These are phyloP conservation scores for Lachancea lanzarotensis DNA, from an alignment of 805 yeast species.

Conservation along the genomic window DNA sequence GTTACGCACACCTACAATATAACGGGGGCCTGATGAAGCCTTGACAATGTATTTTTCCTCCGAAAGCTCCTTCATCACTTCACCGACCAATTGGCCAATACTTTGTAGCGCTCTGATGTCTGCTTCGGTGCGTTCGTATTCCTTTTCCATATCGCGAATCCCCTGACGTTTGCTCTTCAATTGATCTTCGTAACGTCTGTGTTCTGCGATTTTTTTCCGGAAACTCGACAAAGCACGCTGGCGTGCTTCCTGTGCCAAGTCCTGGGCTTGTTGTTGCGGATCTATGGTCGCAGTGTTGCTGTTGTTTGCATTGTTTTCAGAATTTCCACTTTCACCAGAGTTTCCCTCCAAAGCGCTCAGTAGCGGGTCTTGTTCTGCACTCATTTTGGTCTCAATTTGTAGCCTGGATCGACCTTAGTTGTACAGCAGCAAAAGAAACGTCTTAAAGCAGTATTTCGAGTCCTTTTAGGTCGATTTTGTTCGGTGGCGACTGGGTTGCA, in stretches of 20 bases:
- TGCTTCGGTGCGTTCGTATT: slow-evolving; percentile 88
- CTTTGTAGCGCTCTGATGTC: slow-evolving; percentile 96
- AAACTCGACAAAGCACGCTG: slow-evolving; percentile 70
- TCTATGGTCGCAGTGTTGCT: slow-evolving; percentile 22
- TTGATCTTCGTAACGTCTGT: slow-evolving; percentile 89
- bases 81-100: slow-evolving; percentile 96
- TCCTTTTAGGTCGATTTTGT: not conserved
- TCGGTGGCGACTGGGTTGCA: slow-evolving; percentile 3
- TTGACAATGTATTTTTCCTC: slow-evolving; percentile 93
- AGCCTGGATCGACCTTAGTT: not conserved
- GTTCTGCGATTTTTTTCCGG: slow-evolving; percentile 83
- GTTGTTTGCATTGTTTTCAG: slow-evolving; percentile 12
- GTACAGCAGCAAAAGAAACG: not conserved
- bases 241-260: slow-evolving; percentile 52
- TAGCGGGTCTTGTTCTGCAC: slow-evolving; percentile 71
- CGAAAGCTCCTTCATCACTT: slow-evolving; percentile 89
- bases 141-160: slow-evolving; percentile 76
- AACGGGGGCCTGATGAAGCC: slow-evolving; percentile 95
- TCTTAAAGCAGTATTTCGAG: not conserved
- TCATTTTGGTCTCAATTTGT: slow-evolving; percentile 29
- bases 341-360: slow-evolving; percentile 48
- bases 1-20: slow-evolving; percentile 95
- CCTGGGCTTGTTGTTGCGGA: slow-evolving; percentile 14
- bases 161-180: slow-evolving; percentile 76
- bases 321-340: slow-evolving; percentile 11